phyloP scores from a whole-genome alignment of 495 filamentous ascomycete species.

The Penicillium tannophilum region DNA sequence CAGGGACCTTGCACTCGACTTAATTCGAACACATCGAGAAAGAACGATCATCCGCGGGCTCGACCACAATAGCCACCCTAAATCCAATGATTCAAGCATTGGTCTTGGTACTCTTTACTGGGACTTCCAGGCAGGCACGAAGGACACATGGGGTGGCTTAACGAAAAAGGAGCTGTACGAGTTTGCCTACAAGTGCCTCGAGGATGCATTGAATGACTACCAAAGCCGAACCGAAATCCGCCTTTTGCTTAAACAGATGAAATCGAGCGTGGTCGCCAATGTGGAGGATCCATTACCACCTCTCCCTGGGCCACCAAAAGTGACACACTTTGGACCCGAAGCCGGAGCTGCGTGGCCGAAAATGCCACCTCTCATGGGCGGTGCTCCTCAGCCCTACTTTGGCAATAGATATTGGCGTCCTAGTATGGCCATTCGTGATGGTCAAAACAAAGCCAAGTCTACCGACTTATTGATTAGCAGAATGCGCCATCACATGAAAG shows the following conservation, averaged over 20 bases:
- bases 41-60: conserved; percentile 9
- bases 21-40: conserved; percentile 11
- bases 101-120: conserved; percentile 24
- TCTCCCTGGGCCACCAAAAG: conserved; percentile 11
- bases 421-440: neutral
- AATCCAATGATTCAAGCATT: conserved; percentile 9
- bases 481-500: conserved; percentile 2
- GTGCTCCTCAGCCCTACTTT: neutral
- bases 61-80: conserved; percentile 1
- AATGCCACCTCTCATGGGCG: neutral
- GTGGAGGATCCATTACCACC: conserved; percentile 29
- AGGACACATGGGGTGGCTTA: conserved; percentile 8
- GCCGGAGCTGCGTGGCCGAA: neutral
- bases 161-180: conserved; percentile 15
- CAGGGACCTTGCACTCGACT: conserved; percentile 3
- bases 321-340: neutral
- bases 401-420: neutral
- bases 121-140: conserved; percentile 31
- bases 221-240: conserved; percentile 16
- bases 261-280: conserved; percentile 10
- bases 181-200: conserved; percentile 23
- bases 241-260: conserved; percentile 10
- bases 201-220: conserved; percentile 18
- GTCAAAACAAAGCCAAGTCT: neutral
- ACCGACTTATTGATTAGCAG: neutral